Percentiles rank a stretch among this genome's conserved stretches.
Conservation (phyloP, 805 yeast genomes). For the Sugiyamaella qingdaonensis region DNA sequence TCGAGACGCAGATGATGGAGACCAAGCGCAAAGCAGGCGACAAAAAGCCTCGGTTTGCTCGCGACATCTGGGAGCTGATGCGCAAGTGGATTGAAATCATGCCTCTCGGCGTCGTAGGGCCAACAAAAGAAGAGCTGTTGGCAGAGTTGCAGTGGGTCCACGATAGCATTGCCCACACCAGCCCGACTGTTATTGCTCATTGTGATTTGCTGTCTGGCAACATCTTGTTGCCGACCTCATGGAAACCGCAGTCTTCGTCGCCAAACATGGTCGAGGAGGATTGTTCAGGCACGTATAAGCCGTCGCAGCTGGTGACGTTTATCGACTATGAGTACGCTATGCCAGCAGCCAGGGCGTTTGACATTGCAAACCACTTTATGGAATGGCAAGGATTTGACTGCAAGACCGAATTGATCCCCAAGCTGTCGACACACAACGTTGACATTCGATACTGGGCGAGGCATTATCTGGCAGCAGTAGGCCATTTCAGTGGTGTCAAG, state of each 20-base stretch:
- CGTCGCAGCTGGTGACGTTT: conserved; percentile 36
- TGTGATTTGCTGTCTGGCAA: conserved; percentile 74
- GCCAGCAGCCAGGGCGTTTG: conserved; percentile 83
- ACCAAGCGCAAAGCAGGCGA: conserved; percentile 38
- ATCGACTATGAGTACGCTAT: conserved; percentile 97
- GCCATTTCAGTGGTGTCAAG: conserved; percentile 11
- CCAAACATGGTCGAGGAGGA: not conserved
- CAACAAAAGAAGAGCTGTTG: conserved; percentile 39
- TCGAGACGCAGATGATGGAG: conserved; percentile 34
- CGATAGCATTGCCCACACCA: conserved; percentile 34
- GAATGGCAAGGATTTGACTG: conserved; percentile 94
- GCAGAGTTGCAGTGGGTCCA: conserved; percentile 56
- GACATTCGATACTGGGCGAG: conserved; percentile 54
- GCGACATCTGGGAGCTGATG: conserved; percentile 56
- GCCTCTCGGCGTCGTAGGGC: conserved; percentile 43
- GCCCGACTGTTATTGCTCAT: conserved; percentile 53
- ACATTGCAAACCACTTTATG: conserved; percentile 86
- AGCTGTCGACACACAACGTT: conserved; percentile 41
- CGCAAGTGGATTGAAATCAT: conserved; percentile 59
- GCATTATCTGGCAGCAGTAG: conserved; percentile 45
- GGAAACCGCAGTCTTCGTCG: conserved; percentile 14
- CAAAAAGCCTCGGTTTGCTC: conserved; percentile 21
- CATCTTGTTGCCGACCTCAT: conserved; percentile 52
- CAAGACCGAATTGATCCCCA: conserved; percentile 54
- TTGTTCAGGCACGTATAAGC: conserved; percentile 4